Evolutionary conservation across 352 stramenopile species (phyloP), one percentile per base, ranked within the genome.

Genomic region (Globisporangium polare): DNA sequence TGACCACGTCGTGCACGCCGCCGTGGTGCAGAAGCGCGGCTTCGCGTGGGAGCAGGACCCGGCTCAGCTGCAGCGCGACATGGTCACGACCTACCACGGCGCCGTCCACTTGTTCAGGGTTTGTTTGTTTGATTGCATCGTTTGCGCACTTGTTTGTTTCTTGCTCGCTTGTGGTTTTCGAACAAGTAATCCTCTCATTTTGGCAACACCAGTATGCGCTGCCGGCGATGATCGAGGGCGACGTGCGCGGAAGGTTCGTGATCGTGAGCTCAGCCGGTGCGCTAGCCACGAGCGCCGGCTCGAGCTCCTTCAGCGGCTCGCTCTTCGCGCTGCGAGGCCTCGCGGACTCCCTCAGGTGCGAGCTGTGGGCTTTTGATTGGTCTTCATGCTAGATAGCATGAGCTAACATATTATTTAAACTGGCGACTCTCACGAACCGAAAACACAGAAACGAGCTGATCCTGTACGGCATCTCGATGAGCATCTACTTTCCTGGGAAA

Each of bases 301-400:
- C 94, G 64, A 80, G 85, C 27, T 78, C 87, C 5, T 98, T 96
- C 72, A 81, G 73, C 53, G 80, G 90, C 1, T 89, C 85, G 27
- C 98, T 98, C 68, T 97, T 84, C 71, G 96, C 93, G 7, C 51
- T 98, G 17, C 75, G 89, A n/a, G 94, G 92, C 35, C 81, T 98
- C 59, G 89, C 91, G 6, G 92, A 98, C 49, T 75, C 76, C 22
- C 71, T 98, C 18, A 80, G 79, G 83, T 54, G 7, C 29, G 81
- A 17, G 51, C n/a, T n/a, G n/a, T n/a, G n/a, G n/a, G n/a, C n/a
- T n/a, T n/a, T n/a, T 29, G 52, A 22, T 39, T 45, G 39, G 6
- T 20, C 13, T 45, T 45, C 7, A 39, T 13, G 33, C 33, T 1
- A 39, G 7, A n/a, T n/a, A n/a, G n/a, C n/a, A n/a, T n/a, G n/a